Evolutionary conservation across 2,329 filamentous ascomycete genomes (phyloP).

Genomic region (Colletotrichum eleusines): DNA sequence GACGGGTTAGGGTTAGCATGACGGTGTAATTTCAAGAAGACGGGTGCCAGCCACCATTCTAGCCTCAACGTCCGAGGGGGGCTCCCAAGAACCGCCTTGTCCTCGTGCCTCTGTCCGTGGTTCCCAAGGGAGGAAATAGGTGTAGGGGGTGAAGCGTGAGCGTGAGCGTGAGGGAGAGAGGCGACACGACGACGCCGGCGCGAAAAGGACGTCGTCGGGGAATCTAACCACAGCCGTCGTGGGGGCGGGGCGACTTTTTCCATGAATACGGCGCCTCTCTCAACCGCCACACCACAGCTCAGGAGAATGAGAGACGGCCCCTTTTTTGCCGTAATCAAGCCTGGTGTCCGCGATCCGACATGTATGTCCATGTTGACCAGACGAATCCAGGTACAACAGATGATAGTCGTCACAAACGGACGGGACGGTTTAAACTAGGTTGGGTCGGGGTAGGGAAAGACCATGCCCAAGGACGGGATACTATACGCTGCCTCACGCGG

Average conservation of each 20-base stretch:
- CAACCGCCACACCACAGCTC: too few species aligned
- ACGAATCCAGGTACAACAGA: neutral
- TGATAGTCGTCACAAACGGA: constrained; percentile 3
- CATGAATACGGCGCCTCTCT: neutral
- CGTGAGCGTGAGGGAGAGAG: neutral
- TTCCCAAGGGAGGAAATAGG: too few species aligned
- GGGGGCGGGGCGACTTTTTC: neutral
- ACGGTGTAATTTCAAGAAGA: neutral
- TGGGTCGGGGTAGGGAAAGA: constrained; percentile 4
- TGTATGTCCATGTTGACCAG: neutral
- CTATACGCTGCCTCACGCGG: neutral
- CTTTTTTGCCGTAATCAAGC: neutral
- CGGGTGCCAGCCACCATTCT: neutral
- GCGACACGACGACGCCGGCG: neutral
- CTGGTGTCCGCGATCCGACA: neutral
- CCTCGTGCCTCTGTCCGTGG: too few species aligned
- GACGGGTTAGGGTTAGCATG: constrained; percentile 3
- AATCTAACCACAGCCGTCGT: constrained; percentile 11
- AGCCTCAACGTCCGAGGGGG: constrained; percentile 8
- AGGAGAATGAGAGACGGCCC: neutral
- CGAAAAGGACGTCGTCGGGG: neutral
- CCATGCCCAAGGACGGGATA: neutral
- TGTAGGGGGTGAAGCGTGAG: too few species aligned
- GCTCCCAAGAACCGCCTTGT: too few species aligned
- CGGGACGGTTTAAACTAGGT: constrained; percentile 17